These are phyloP conservation scores for Rhodotorula kratochvilovae DNA, from an alignment of 768 basidiomycete species.

Conservation along the genomic window DNA sequence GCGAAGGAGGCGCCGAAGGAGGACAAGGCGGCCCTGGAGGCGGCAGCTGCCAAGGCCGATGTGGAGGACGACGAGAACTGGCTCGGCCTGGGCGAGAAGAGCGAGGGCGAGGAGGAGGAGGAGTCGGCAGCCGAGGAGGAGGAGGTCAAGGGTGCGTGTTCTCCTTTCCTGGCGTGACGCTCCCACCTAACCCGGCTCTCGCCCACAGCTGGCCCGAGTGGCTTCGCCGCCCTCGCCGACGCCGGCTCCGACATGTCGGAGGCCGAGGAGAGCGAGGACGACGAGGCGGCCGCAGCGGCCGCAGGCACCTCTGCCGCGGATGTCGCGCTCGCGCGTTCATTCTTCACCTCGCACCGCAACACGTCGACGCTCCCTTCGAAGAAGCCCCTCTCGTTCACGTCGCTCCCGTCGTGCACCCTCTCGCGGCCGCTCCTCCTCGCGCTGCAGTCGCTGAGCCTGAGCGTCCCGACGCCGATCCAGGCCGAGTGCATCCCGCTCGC, in stretches of 20 bases:
- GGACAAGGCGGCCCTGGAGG: neutral
- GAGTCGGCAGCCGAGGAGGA: slow-evolving; percentile 46
- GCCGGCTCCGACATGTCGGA: slow-evolving; percentile 47
- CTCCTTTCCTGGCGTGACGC: slow-evolving; percentile 37
- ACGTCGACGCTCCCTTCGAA: slow-evolving; percentile 43
- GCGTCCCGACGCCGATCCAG: slow-evolving; percentile 91
- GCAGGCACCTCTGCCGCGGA: slow-evolving; percentile 25
- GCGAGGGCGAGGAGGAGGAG: slow-evolving; percentile 38
- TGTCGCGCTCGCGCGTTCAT: slow-evolving; percentile 34
- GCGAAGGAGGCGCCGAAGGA: neutral
- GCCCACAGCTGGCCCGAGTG: slow-evolving; percentile 32
- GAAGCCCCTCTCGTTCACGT: slow-evolving; percentile 49
- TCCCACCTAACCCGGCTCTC: slow-evolving; percentile 15
- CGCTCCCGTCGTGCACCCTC: slow-evolving; percentile 64
- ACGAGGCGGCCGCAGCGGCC: slow-evolving; percentile 48
- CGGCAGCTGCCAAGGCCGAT: neutral
- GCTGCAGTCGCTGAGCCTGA: slow-evolving; percentile 70
- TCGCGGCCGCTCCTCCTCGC: slow-evolving; percentile 91
- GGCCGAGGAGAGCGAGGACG: slow-evolving; percentile 37
- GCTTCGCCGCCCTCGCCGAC: slow-evolving; percentile 52
- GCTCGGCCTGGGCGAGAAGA: slow-evolving; percentile 28
- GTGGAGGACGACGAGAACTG: slow-evolving; percentile 43
- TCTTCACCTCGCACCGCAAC: slow-evolving; percentile 40
- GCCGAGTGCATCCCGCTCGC: slow-evolving; percentile 89
- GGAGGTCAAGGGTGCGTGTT: slow-evolving; percentile 44